phyloP scores from a whole-genome alignment of 331 rosid species.

The Acacia concinna region DNA sequence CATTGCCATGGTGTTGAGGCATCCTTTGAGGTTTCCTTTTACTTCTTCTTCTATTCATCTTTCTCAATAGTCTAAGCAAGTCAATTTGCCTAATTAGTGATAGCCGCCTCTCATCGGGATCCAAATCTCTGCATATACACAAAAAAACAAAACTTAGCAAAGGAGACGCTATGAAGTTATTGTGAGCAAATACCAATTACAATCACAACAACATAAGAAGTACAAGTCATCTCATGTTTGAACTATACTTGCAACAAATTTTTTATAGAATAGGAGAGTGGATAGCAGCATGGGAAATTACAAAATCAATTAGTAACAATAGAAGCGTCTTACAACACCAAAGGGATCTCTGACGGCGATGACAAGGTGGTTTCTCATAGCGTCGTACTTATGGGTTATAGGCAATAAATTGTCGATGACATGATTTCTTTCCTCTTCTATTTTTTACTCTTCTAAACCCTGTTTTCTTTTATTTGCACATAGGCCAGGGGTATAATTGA shows the following conservation, averaged over 20 bases:
- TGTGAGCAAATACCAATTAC: neutral
- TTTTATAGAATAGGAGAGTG: neutral
- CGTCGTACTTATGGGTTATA: too few species aligned
- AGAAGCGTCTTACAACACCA: too few species aligned
- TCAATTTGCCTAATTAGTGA: conserved; percentile 73
- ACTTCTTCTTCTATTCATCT: conserved; percentile 69
- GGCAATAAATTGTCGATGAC: too few species aligned
- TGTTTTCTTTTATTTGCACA: too few species aligned
- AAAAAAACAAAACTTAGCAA: neutral
- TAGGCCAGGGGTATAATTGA: too few species aligned
- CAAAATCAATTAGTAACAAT: neutral
- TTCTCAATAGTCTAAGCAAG: conserved; percentile 89
- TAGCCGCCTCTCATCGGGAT: conserved; percentile 74
- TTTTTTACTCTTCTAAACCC: too few species aligned
- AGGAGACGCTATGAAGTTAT: neutral
- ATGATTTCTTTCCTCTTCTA: too few species aligned
- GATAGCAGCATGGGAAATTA: neutral
- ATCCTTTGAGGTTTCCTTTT: conserved; percentile 80
- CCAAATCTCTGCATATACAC: conserved; percentile 56
- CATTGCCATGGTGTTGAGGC: conserved; percentile 79
- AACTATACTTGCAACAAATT: neutral
- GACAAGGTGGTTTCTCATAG: too few species aligned
- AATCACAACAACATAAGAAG: neutral
- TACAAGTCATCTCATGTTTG: neutral
- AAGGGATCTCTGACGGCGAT: too few species aligned